Evolutionary conservation across 306 rosid species (phyloP), one percentile per base, ranked within the genome.

Genomic region (Canavalia gladiata): DNA sequence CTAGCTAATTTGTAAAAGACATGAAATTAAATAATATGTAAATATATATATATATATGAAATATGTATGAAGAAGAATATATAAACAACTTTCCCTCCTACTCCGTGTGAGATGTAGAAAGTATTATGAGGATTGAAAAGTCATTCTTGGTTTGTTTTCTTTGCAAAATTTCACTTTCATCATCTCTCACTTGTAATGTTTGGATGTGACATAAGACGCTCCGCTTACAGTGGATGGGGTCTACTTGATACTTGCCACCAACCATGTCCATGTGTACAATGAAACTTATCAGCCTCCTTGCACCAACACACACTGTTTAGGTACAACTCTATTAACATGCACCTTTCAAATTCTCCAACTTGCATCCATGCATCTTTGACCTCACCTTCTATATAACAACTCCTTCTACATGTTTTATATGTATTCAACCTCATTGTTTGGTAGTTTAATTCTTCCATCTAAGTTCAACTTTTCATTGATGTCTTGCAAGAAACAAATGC

Each of bases 161-260:
- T 55, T 73, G 28, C 0, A 37, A 18, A 18, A 18, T 54, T 25
- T 74, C 58, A 43, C 34, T 59, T 75, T 58, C 70, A 30, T n/a
- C 7, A 43, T 59, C 9, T 56, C 68, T 57, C 69, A 43, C 45
- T 42, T 11, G 56, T 30, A 75, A 59, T 58, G 79, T 59, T 59
- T 43, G 1, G 69, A 59, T 43, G 69, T 58, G 79, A 75, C 79
- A 5, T 34, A 37, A 8, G 50, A 46, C 25, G 9, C 57, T 10
- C 6, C 29, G 29, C 8, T 12, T n/a, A 8, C 7, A 18, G 11
- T 4, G 11, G 25, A 0, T 9, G 28, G 74, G 42, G 10, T 10
- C 74, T 28, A 68, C 42, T 46, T 68, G 2, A 28, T 68, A 68
- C 39, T 45, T 25, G 1, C 29, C 65, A 54, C 52, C 51, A 37